These are phyloP conservation scores for Penicillium alfredii DNA, from an alignment of 495 filamentous ascomycete species.

Conservation along the genomic window DNA sequence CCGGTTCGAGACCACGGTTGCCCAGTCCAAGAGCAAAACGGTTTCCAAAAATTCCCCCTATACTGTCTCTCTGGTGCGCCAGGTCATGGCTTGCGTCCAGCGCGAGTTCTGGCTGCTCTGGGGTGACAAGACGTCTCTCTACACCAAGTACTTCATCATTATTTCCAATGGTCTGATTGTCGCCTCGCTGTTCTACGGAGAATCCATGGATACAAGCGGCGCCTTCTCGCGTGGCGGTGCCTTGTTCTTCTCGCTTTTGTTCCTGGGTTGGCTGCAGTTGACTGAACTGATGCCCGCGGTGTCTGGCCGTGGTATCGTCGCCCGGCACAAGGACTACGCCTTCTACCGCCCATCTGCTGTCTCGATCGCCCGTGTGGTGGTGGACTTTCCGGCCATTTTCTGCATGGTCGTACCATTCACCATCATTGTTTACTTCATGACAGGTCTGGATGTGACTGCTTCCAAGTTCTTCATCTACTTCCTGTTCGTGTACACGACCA, in stretches of 20 bases:
- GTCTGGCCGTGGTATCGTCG: conserved; percentile 55
- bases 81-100: conserved; percentile 63
- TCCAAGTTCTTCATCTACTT: conserved; percentile 71
- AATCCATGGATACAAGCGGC: conserved; percentile 57
- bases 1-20: conserved; percentile 63
- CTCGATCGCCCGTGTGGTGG: conserved; percentile 57
- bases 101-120: conserved; percentile 73
- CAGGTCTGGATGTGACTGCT: conserved; percentile 54
- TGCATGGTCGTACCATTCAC: conserved; percentile 58
- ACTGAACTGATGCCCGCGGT: conserved; percentile 67
- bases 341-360: conserved; percentile 75
- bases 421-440: conserved; percentile 65
- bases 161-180: conserved; percentile 69
- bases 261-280: conserved; percentile 70
- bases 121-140: conserved; percentile 66
- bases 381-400: conserved; percentile 63
- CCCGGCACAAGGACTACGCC: conserved; percentile 65
- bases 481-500: conserved; percentile 63
- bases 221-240: conserved; percentile 65
- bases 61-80: conserved; percentile 62
- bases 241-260: conserved; percentile 68
- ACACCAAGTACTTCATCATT: conserved; percentile 75
- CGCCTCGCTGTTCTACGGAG: conserved; percentile 64
- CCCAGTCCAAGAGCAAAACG: conserved; percentile 58
- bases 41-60: conserved; percentile 65